Percentiles rank a stretch among this genome's conserved stretches.
Evolutionary conservation across 2,329 filamentous ascomycete species (phyloP).

Genomic region (Epichloe baconii): DNA sequence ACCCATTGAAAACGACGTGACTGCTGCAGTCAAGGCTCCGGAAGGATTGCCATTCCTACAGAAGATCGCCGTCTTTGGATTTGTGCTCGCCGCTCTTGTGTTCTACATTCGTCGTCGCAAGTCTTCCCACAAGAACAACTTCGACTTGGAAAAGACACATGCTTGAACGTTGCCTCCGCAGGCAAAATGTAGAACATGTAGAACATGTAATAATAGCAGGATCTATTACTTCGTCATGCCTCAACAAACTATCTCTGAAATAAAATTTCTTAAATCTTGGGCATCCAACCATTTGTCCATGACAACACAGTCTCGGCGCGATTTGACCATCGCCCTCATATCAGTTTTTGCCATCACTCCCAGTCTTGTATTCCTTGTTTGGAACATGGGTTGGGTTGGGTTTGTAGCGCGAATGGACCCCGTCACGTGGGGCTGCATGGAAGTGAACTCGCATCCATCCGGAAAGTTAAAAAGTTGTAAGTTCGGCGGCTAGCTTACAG

Average conservation of each 20-base stretch:
- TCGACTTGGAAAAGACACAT: slow-evolving; percentile 31
- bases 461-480: slow-evolving; percentile 18
- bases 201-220: slow-evolving; percentile 5
- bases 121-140: slow-evolving; percentile 14
- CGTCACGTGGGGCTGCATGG: slow-evolving; percentile 7
- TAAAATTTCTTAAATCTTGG: not conserved
- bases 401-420: not conserved
- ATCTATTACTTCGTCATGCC: not conserved
- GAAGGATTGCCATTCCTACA: slow-evolving; percentile 26
- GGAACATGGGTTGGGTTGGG: not conserved
- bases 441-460: not conserved
- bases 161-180: slow-evolving; percentile 16
- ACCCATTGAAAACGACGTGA: slow-evolving; percentile 5
- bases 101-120: slow-evolving; percentile 30
- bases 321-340: not conserved
- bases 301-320: not conserved
- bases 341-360: not conserved
- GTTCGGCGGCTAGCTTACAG: slow-evolving; percentile 4
- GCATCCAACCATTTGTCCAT: not conserved
- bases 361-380: not conserved
- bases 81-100: slow-evolving; percentile 33
- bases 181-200: slow-evolving; percentile 4
- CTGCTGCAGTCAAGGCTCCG: slow-evolving; percentile 1
- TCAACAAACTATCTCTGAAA: not conserved
- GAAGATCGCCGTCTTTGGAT: slow-evolving; percentile 37